phyloP scores from a whole-genome alignment of 2,329 filamentous ascomycete species.

The Lojkania enalia region DNA sequence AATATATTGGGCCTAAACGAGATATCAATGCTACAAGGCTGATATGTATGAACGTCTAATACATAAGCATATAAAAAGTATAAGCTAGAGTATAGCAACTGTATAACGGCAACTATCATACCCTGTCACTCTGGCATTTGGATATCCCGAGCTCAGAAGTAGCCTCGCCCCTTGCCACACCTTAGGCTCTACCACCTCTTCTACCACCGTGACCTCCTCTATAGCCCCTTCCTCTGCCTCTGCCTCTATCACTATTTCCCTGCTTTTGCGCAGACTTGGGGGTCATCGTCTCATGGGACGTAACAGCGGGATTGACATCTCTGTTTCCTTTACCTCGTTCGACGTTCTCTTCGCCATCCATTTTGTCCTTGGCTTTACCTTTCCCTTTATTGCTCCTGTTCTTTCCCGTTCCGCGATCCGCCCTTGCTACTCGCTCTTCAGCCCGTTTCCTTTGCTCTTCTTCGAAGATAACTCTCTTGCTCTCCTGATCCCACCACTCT shows the following conservation, averaged over 20 bases:
- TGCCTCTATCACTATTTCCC: constrained; percentile 14
- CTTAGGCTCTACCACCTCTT: constrained; percentile 27
- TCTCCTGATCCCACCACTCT: constrained; percentile 93
- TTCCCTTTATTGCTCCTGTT: constrained; percentile 29
- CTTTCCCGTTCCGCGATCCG: constrained; percentile 31
- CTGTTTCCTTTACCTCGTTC: constrained; percentile 21
- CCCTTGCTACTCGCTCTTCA: constrained; percentile 31
- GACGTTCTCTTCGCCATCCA: constrained; percentile 19
- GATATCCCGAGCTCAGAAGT: neutral
- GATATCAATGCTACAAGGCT: constrained; percentile 5
- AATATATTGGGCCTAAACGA: no score
- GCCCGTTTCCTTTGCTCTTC: constrained; percentile 49
- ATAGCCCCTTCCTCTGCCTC: constrained; percentile 8
- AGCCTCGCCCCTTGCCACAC: constrained; percentile 10
- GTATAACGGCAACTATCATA: neutral
- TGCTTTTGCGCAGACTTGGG: constrained; percentile 15
- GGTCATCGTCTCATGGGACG: constrained; percentile 5
- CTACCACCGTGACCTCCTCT: constrained; percentile 20
- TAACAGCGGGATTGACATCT: constrained; percentile 12
- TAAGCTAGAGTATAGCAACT: neutral
- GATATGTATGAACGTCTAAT: constrained; percentile 15
- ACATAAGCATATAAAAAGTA: constrained; percentile 12
- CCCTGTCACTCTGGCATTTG: no score
- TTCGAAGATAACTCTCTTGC: constrained; percentile 68
- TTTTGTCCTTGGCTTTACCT: constrained; percentile 30